Evolutionary conservation across 2,329 filamentous ascomycete genomes (phyloP).

Genomic region (Colletotrichum chrysophilum): DNA sequence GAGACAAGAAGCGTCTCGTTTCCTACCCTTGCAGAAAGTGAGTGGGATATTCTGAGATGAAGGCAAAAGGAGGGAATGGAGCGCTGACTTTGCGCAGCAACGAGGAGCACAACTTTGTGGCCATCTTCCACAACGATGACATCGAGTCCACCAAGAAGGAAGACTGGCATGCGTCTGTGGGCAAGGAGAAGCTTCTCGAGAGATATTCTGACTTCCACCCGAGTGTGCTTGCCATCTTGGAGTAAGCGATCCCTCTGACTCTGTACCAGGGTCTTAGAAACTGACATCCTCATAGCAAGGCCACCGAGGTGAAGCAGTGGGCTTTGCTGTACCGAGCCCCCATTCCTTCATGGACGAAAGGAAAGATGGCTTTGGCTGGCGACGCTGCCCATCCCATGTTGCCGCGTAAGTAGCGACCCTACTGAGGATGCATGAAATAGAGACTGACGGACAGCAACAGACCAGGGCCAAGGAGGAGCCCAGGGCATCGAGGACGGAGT

Average conservation of each 20-base stretch:
- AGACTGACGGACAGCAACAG: conserved; percentile 23
- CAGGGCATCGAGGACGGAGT: conserved; percentile 41
- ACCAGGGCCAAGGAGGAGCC: conserved; percentile 42
- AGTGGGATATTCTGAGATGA: background rate
- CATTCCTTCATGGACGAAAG: conserved; percentile 35
- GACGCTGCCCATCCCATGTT: conserved; percentile 44
- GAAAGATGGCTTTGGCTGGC: conserved; percentile 35
- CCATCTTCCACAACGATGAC: conserved; percentile 33
- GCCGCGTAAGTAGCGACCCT: conserved; percentile 30
- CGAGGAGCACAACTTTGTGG: conserved; percentile 39
- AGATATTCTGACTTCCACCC: conserved; percentile 33
- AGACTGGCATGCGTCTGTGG: conserved; percentile 37
- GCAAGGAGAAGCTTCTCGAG: conserved; percentile 30
- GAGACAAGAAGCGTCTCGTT: conserved; percentile 31
- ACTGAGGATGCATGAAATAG: background rate
- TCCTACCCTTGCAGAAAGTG: conserved; percentile 37
- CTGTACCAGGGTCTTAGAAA: background rate
- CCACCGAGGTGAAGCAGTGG: conserved; percentile 38
- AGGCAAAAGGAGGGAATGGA: background rate
- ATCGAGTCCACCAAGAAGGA: conserved; percentile 11
- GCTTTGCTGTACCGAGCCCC: conserved; percentile 38
- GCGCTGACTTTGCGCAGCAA: conserved; percentile 24
- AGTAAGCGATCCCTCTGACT: conserved; percentile 21
- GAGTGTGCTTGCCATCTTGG: conserved; percentile 28
- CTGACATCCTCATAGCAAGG: conserved; percentile 30